phyloP scores from a whole-genome alignment of 2,329 filamentous ascomycete genomes.

The Neospermospora avenae region DNA sequence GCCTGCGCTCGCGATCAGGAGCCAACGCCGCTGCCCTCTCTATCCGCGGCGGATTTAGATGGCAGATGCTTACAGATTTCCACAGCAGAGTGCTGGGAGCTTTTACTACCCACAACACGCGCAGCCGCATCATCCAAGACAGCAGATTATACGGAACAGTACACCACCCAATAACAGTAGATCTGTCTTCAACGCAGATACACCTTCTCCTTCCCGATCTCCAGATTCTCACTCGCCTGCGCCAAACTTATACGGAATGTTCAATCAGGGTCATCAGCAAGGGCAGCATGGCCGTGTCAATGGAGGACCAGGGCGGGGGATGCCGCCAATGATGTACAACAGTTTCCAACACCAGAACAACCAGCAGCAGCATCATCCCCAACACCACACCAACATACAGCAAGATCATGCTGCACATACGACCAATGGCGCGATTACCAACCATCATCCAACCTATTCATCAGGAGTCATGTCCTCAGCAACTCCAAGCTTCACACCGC shows the following conservation, averaged over 20 bases:
- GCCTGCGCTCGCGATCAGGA: slow-evolving; percentile 27
- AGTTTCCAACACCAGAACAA: slow-evolving; percentile 61
- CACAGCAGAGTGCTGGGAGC: slow-evolving; percentile 55
- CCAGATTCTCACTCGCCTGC: slow-evolving; percentile 43
- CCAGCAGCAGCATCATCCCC: slow-evolving; percentile 57
- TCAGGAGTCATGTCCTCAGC: slow-evolving; percentile 63
- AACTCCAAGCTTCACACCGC: slow-evolving; percentile 53
- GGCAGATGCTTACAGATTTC: slow-evolving; percentile 67
- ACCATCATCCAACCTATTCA: slow-evolving; percentile 59
- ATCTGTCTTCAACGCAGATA: slow-evolving; percentile 38
- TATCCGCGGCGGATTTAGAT: slow-evolving; percentile 48
- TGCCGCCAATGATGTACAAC: slow-evolving; percentile 68
- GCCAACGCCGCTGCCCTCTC: slow-evolving; percentile 25
- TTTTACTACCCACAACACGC: slow-evolving; percentile 52
- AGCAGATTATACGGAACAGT: slow-evolving; percentile 41
- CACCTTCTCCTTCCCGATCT: slow-evolving; percentile 55
- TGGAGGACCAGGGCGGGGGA: slow-evolving; percentile 59
- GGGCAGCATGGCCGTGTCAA: slow-evolving; percentile 75
- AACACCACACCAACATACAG: slow-evolving; percentile 60
- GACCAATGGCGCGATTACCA: slow-evolving; percentile 53
- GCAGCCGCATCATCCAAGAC: slow-evolving; percentile 41
- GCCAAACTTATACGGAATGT: slow-evolving; percentile 55
- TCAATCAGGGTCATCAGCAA: slow-evolving; percentile 66
- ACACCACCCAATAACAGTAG: slow-evolving; percentile 44
- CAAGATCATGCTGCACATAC: slow-evolving; percentile 54